These are phyloP conservation scores for Trichoderma gamsii DNA, from an alignment of 495 filamentous ascomycete species.

Conservation along the genomic window DNA sequence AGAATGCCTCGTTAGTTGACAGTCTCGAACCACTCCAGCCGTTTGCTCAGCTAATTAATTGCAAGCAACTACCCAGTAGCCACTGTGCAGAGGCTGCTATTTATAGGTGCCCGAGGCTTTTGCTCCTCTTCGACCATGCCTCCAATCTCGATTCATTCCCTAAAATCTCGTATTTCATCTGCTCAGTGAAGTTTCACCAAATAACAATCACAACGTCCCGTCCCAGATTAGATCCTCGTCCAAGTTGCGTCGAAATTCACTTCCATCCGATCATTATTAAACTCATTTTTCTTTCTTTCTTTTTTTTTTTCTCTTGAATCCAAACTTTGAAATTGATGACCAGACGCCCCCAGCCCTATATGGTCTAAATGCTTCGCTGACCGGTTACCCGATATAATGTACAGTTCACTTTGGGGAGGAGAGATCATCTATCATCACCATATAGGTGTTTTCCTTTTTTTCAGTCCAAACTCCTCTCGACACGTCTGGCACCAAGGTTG, in stretches of 20 bases:
- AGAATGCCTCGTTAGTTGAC: not conserved
- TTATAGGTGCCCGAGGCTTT: too few relatives aligned
- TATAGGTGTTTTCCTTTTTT: not conserved
- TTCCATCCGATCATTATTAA: not conserved
- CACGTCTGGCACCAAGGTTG: not conserved
- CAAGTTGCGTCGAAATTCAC: not conserved
- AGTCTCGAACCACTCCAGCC: not conserved
- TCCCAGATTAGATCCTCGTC: not conserved
- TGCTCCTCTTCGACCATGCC: too few relatives aligned
- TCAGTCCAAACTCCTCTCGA: not conserved
- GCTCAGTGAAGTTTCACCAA: too few relatives aligned
- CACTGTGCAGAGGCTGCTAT: too few relatives aligned
- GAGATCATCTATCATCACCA: conserved; percentile 15
- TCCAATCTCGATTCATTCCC: not conserved
- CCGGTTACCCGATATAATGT: conserved; percentile 16
- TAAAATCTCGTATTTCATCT: not conserved
- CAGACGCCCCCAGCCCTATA: conserved; percentile 16
- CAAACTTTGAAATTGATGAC: conserved; percentile 16
- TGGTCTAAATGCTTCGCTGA: conserved; percentile 16
- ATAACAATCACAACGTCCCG: too few relatives aligned
- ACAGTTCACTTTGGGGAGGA: conserved; percentile 16
- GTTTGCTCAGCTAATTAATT: too few relatives aligned
- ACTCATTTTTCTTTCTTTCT: not conserved
- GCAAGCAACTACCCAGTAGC: too few relatives aligned
- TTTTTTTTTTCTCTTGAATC: not conserved